These are phyloP conservation scores for Chalciporus sp. DNA, from an alignment of 1,284 basidiomycete species.

Conservation along the genomic window DNA sequence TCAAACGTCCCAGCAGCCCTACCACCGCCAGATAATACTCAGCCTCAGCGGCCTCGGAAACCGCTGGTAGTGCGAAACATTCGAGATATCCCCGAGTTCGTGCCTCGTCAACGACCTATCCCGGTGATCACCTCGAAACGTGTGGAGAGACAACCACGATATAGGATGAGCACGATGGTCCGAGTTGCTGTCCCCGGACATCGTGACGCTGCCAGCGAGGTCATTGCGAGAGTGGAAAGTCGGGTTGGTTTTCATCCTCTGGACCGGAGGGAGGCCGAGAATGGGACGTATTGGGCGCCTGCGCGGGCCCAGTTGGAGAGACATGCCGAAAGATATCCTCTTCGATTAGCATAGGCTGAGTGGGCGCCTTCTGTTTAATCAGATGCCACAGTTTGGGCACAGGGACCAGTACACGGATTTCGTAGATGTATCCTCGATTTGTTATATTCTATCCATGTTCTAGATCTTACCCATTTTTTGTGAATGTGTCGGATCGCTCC, in stretches of 20 bases:
- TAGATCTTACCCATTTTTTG: not conserved
- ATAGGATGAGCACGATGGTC: not conserved
- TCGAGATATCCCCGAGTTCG: conserved; percentile 29
- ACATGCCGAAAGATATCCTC: conserved; percentile 1
- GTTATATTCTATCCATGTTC: not conserved
- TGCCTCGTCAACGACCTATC: conserved; percentile 24
- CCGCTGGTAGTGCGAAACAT: conserved; percentile 12
- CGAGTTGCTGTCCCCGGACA: not conserved
- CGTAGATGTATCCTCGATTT: not conserved
- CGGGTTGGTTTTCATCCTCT: conserved; percentile 13
- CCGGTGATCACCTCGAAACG: not conserved
- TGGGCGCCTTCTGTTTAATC: conserved; percentile 7
- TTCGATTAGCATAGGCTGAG: not conserved
- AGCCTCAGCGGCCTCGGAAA: not conserved
- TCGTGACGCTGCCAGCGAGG: conserved; percentile 21
- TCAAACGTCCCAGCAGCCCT: not conserved
- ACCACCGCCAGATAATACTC: not conserved
- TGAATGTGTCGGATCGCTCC: no score
- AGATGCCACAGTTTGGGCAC: not conserved
- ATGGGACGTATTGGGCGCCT: not conserved
- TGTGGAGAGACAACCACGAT: not conserved
- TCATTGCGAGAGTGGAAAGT: conserved; percentile 29
- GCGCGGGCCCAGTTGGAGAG: conserved; percentile 4
- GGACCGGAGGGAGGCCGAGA: conserved; percentile 1
- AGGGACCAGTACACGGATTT: not conserved